Evolutionary conservation across 2,329 filamentous ascomycete genomes (phyloP).

Genomic region (Curvularia hawaiiensis): DNA sequence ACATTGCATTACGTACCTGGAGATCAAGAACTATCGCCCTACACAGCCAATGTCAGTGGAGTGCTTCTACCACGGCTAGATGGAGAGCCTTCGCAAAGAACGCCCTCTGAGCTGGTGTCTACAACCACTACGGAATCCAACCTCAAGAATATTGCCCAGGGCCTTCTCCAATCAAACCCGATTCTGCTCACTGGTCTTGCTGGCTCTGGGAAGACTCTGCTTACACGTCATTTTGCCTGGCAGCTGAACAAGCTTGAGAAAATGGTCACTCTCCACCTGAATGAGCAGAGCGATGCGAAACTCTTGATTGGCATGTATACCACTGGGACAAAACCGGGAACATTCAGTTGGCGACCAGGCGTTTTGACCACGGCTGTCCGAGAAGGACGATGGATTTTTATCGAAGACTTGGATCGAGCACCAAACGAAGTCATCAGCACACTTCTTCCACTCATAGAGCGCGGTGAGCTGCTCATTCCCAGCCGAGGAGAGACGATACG

Average conservation of each 20-base stretch:
- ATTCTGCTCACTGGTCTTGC: conserved; percentile 81
- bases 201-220: conserved; percentile 87
- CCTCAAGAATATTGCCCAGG: conserved; percentile 68
- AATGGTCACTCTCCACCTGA: conserved; percentile 94
- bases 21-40: conserved; percentile 35
- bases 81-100: conserved; percentile 34
- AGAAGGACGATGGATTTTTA: conserved; percentile 95
- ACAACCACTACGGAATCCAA: conserved; percentile 78
- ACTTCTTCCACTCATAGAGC: conserved; percentile 88
- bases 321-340: conserved; percentile 83
- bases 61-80: conserved; percentile 48
- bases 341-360: conserved; percentile 90
- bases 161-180: conserved; percentile 71
- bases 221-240: conserved; percentile 81
- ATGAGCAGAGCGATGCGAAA: conserved; percentile 98
- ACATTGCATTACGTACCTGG: conserved; percentile 6
- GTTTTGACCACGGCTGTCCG: conserved; percentile 91
- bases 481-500: conserved; percentile 84
- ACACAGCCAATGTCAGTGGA: conserved; percentile 43
- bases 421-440: conserved; percentile 95
- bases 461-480: conserved; percentile 87
- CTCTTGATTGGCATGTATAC: conserved; percentile 94
- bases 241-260: conserved; percentile 77
- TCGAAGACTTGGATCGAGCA: conserved; percentile 94
- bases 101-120: conserved; percentile 53